Evolutionary conservation across 148 eudicot genomes (phyloP), one percentile per base, ranked within the genome.

Genomic region (Linanthus parryae): DNA sequence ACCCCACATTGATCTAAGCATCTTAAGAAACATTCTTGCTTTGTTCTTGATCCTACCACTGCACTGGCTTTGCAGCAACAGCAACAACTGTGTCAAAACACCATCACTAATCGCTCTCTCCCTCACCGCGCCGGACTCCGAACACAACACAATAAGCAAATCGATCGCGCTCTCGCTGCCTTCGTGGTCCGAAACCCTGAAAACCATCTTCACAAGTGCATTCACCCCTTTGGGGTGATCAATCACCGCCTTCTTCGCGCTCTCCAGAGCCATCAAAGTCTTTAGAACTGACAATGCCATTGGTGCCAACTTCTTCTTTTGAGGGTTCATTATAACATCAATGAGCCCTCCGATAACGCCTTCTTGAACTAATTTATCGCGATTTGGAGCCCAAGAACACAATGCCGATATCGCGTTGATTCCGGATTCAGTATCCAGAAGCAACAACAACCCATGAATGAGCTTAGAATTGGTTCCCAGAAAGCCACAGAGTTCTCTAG

Each of bases 51-150:
- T 55, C 46, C 86, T 67, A 10, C 47, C 83, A 61, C 52, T 40
- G 22, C 86, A 79, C 61, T 85, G 86, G 49, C 95, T 85, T 39
- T 85, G 89, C 3, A 85, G 24, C 52, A 85, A 52, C 69, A 85
- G 44, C 70, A 85, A 26, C 62, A 85, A 54, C 48, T 85, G 89
- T 36, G 83, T 79, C 64, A 85, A 65, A 24, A 85, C 65, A 2
- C 95, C 95, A 19, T 44, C 77, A 50, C 54, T 26, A 14, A 82
- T 62, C 2, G 79, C 89, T 22, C 49, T 62, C 45, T 76, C 85
- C 30, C 83, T 72, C 0, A 66, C 71, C 19, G 51, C 54, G 19
- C 31, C 17, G 8, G 73, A 77, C 27, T 67, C 83, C 31, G 46
- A 56, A 54, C 95, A 85, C 39, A 85, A 18, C 2, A 48, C 59